Conservation (phyloP, 202 grass and related monocot species). For the Zizania palustris region DNA sequence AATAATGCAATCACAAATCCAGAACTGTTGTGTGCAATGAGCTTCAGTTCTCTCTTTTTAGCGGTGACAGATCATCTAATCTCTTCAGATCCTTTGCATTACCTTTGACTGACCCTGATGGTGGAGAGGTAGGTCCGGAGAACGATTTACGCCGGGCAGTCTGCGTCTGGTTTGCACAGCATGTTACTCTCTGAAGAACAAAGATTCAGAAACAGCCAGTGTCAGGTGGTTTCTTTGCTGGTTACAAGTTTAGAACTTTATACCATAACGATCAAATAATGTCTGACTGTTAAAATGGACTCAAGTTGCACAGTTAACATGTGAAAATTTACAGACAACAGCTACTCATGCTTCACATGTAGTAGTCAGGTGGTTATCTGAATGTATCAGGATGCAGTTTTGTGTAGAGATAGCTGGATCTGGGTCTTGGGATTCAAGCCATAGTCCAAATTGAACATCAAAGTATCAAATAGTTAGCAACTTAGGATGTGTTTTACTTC, state of each 20-base stretch:
- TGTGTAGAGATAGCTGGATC: background rate
- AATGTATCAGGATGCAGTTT: background rate
- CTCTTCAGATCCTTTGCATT: too few relatives aligned
- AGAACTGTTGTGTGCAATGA: background rate
- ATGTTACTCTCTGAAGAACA: constrained; percentile 51
- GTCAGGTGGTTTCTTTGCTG: constrained; percentile 1
- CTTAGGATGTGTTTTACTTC: background rate
- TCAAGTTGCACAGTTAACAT: background rate
- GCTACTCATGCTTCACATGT: background rate
- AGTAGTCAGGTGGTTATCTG: background rate
- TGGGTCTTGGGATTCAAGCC: background rate
- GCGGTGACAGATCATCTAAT: too few relatives aligned
- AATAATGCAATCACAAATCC: background rate
- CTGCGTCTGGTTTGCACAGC: constrained; percentile 63
- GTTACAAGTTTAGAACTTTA: background rate
- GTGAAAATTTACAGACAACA: background rate
- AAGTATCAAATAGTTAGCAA: background rate
- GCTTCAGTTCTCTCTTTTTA: background rate
- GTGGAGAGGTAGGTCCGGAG: constrained; percentile 53
- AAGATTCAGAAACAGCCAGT: background rate
- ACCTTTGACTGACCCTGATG: constrained; percentile 64
- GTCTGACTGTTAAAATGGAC: background rate
- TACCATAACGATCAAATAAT: background rate
- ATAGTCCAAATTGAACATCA: background rate
- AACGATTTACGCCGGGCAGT: constrained; percentile 49